Conservation (phyloP, 805 yeast genomes). For the Yarrowia sp. region DNA sequence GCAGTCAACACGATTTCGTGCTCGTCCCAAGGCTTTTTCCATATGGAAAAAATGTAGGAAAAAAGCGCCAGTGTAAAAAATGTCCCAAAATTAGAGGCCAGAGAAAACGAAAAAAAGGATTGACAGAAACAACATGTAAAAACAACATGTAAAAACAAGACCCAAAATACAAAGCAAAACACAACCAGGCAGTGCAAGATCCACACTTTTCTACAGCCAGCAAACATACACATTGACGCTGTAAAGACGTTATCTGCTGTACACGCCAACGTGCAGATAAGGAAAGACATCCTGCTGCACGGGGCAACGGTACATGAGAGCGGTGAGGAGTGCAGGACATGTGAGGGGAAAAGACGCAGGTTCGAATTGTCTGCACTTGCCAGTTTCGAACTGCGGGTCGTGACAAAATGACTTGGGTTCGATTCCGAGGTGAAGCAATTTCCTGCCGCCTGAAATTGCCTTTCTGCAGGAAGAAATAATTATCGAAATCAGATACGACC, state of each 20-base stretch:
- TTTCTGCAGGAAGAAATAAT: conserved; percentile 19
- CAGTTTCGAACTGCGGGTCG: too few species aligned
- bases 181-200: too few species aligned
- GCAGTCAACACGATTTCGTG: not conserved
- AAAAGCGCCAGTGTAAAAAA: conserved; percentile 1
- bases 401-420: not conserved
- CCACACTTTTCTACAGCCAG: too few species aligned
- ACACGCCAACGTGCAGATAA: not conserved
- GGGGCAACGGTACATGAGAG: not conserved
- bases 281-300: conserved; percentile 11
- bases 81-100: too few species aligned
- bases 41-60: conserved; percentile 9
- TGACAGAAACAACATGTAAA: too few species aligned
- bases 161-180: too few species aligned
- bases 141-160: too few species aligned
- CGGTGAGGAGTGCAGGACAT: not conserved
- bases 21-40: not conserved
- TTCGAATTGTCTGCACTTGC: too few species aligned
- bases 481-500: not conserved
- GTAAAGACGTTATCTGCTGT: too few species aligned
- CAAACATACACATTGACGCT: too few species aligned
- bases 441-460: not conserved
- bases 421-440: not conserved
- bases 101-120: not conserved
- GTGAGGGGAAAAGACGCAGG: too few species aligned